Evolutionary conservation across 352 stramenopile genomes (phyloP).

Genomic region (Phytophthora foliorum): DNA sequence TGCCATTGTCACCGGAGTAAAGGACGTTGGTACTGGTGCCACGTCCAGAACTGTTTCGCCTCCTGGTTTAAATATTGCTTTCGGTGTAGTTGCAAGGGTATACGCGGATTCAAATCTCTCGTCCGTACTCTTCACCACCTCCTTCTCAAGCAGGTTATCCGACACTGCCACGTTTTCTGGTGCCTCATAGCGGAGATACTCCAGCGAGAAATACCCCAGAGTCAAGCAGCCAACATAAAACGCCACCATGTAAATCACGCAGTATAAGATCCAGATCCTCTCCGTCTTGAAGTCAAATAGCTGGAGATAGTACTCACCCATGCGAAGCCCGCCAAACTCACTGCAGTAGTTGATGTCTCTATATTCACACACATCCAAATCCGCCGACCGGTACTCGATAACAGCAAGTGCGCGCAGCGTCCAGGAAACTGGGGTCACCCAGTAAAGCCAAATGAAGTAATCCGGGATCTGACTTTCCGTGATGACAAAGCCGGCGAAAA

Average conservation of each 20-base stretch:
- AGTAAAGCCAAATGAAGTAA: constrained; percentile 75
- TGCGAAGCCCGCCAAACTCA: constrained; percentile 28
- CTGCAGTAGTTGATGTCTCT: constrained; percentile 50
- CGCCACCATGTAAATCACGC: constrained; percentile 42
- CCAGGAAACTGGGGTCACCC: constrained; percentile 68
- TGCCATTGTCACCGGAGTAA: constrained; percentile 33
- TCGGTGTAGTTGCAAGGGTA: constrained; percentile 24
- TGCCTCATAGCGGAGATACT: constrained; percentile 47
- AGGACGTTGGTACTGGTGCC: constrained; percentile 3
- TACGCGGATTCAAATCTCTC: constrained; percentile 24
- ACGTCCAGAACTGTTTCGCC: constrained; percentile 26
- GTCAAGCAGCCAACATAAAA: constrained; percentile 44
- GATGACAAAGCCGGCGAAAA: constrained; percentile 68
- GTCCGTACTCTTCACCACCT: constrained; percentile 1
- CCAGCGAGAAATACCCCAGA: constrained; percentile 45
- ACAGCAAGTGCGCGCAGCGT: constrained; percentile 46
- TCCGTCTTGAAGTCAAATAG: constrained; percentile 54
- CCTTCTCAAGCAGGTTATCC: constrained; percentile 2
- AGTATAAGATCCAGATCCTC: constrained; percentile 46
- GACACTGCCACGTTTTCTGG: constrained; percentile 28
- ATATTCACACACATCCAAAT: constrained; percentile 50
- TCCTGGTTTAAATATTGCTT: constrained; percentile 13
- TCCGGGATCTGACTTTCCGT: constrained; percentile 56
- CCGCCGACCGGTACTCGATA: constrained; percentile 50
- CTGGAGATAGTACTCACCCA: constrained; percentile 49